These are phyloP conservation scores for Hordeum marinum DNA, from an alignment of 176 grass and related monocot genomes.

Conservation along the genomic window DNA sequence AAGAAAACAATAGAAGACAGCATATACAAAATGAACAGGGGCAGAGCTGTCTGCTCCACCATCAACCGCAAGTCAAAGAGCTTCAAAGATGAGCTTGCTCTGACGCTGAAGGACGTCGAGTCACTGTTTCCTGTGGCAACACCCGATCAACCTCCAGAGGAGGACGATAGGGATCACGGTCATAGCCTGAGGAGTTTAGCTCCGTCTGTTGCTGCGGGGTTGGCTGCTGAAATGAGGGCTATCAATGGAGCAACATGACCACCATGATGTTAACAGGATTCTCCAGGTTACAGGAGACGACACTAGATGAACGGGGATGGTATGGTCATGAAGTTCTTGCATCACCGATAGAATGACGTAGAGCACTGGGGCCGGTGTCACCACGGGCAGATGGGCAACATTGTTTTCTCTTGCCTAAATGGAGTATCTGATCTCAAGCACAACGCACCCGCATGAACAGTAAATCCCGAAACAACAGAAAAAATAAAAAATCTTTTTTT, in stretches of 20 bases:
- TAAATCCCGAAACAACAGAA: no score
- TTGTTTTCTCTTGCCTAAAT: neutral
- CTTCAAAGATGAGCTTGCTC: conserved; percentile 71
- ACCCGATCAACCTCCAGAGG: conserved; percentile 40
- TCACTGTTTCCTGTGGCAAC: conserved; percentile 51
- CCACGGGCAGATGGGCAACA: neutral
- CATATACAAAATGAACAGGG: conserved; percentile 77
- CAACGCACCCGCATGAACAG: no score
- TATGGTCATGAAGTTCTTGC: neutral
- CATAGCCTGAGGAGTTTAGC: conserved; percentile 62
- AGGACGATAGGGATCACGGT: conserved; percentile 17
- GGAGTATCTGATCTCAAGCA: no score
- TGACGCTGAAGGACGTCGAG: conserved; percentile 80
- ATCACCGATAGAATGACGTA: neutral
- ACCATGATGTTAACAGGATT: neutral
- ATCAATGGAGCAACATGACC: conserved; percentile 35
- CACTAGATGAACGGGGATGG: neutral
- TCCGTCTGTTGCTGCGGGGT: conserved; percentile 75
- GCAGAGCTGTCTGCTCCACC: conserved; percentile 53
- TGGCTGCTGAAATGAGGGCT: conserved; percentile 86
- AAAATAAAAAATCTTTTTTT: no score
- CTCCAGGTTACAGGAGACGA: neutral
- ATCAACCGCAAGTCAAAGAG: conserved; percentile 62
- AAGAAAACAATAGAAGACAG: conserved; percentile 91
- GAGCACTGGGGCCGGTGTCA: neutral